Evolutionary conservation across 176 grass and related monocot species (phyloP), one percentile per base, ranked within the genome.

Genomic region (Carex pumila): DNA sequence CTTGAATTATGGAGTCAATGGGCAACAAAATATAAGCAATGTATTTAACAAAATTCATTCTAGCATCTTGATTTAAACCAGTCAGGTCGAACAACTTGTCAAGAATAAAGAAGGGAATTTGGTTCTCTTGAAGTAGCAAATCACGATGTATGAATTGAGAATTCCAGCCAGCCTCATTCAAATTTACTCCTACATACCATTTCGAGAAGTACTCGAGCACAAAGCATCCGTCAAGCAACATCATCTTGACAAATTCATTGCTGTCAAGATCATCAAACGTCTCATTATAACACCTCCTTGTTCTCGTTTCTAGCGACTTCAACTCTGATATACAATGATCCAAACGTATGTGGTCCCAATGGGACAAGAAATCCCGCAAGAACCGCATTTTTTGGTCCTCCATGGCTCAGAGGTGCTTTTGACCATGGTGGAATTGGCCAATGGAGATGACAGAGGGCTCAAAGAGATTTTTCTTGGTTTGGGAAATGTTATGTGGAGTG

Each of bases 211-310:
- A 68, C 79, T 87, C 85, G n/a, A 82, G 12, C 2, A 82, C 36
- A 5, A 82, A 82, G 78, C 62, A 71, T 15, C 62, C 85, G 7
- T 87, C 85, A 4, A 87, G 78, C 53, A 87, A 12, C 78, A 87
- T 31, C 75, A 87, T 82, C 61, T 72, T 13, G 2, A 74, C 7
- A 47, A 87, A 87, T 18, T 4, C 53, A 30, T 82, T 3, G 11
- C 85, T 87, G 4, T 18, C 11, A 12, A 86, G 59, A 31, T 70
- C 14, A 13, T 71, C 25, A 39, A 39, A 39, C 3, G 12, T 22
- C 10, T 86, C 76, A 17, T 41, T 56, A 34, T 86, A 86, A 72
- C 72, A 65, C 30, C 37, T 39, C 37, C 37, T 4, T 39, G 37
- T 39, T 39, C 37, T 39, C 37, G 0, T 0, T 5, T 39, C 75